Evolutionary conservation across 2,329 filamentous ascomycete genomes (phyloP), one percentile per base, ranked within the genome.

Genomic region (Colletotrichum neosansevieriae): DNA sequence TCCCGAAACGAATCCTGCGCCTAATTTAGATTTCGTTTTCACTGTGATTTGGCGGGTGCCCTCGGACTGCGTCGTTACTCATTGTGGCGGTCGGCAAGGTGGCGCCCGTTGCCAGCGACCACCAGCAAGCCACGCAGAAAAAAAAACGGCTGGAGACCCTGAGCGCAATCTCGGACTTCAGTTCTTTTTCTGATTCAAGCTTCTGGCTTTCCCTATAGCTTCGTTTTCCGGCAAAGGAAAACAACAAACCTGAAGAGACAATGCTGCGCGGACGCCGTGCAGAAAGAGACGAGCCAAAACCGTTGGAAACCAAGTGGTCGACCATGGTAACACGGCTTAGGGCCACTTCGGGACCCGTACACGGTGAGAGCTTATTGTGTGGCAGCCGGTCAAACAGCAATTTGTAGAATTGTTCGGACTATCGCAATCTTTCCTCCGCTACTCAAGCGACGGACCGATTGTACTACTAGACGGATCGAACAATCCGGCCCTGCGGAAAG

Each of bases 361-460:
- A 24, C 54, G 54, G 54, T 57, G 54, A 56, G 66, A 59, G 54
- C 59, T 51, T 49, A 44, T 66, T 49, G 47, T 60, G 34, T 50
- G 61, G 42, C 61, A 56, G 66, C 54, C 54, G 49, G 49, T 50
- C 61, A 19, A 58, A 36, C n/a, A 50, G 56, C 54, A 60, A 59
- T 65, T 59, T 57, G 59, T 69, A 65, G 61, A 53, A 60, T 53
- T 54, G 21, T 21, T 56, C 34, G 40, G 56, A 24, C 49, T 38
- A 60, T 59, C 62, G 17, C 34, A 65, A 69, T 60, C 42, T 66
- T 50, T 44, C 13, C 40, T 15, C 17, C 21, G 15, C 12, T 29
- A 58, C 60, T 21, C 44, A 49, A 32, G 32, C 45, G 60, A 45
- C 60, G 53, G 65, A 64, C 60, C 65, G 60, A 53, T 21, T 38